These are phyloP conservation scores for Hypoxylon intermedium DNA, from an alignment of 495 filamentous ascomycete genomes.

Conservation along the genomic window DNA sequence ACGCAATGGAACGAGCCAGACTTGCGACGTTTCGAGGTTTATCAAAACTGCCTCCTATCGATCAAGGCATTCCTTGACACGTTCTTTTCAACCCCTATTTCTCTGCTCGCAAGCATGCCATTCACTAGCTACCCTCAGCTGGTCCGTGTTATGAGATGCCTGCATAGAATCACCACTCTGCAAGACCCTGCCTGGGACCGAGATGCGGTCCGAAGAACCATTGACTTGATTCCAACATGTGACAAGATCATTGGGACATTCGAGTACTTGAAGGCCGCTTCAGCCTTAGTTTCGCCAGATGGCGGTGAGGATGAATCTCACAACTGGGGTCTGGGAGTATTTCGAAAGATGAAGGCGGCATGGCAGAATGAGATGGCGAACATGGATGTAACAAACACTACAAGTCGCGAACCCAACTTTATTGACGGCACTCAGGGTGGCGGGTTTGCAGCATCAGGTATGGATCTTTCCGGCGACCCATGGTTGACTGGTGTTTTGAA, in stretches of 20 bases:
- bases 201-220: constrained; percentile 28
- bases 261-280: constrained; percentile 15
- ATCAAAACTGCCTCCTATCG: constrained; percentile 38
- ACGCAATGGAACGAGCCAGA: constrained; percentile 27
- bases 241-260: constrained; percentile 39
- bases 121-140: constrained; percentile 43
- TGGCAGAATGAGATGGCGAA: constrained; percentile 17
- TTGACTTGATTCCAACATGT: constrained; percentile 44
- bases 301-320: constrained; percentile 24
- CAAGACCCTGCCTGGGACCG: constrained; percentile 50
- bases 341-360: constrained; percentile 13
- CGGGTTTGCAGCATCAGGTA: background rate
- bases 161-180: constrained; percentile 40
- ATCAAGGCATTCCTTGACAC: constrained; percentile 38
- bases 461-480: constrained; percentile 13
- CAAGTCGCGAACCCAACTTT: constrained; percentile 1
- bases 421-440: background rate
- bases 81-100: constrained; percentile 40
- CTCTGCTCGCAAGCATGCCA: constrained; percentile 38
- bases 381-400: constrained; percentile 7
- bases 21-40: constrained; percentile 38
- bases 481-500: constrained; percentile 19
- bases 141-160: constrained; percentile 37
- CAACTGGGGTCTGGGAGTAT: constrained; percentile 12
- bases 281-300: constrained; percentile 6